Evolutionary conservation across 2,329 filamentous ascomycete genomes (phyloP), one percentile per base, ranked within the genome.

Genomic region (Fusarium stilboides): DNA sequence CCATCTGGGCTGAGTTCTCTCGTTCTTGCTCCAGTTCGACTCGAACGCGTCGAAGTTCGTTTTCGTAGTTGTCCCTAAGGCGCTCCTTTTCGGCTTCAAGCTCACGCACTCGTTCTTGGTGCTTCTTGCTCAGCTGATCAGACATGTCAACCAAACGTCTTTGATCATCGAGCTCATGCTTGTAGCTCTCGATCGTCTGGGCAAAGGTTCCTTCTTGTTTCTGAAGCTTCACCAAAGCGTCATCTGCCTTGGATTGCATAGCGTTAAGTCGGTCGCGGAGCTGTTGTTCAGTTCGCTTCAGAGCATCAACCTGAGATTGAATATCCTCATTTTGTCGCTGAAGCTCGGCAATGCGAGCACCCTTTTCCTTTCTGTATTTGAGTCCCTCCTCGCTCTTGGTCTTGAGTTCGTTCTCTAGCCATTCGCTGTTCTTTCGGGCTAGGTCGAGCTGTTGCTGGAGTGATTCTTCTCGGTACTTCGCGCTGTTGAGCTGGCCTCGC

Each of bases 301-400:
- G 83, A 12, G 91, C 87, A 57, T 97, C 94, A 53, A 94, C 87
- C 33, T 88, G 91, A 20, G 92, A 91, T 68, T 87, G 90, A 44
- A 92, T 89, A 71, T 99, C 96, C 72, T 98, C 95, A 71, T 95
- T 92, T 64, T 92, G 89, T 54, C 94, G 92, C 79, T 98, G 93
- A 28, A 99, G 88, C 75, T 97, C 93, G 10, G 94, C 88, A 72
- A 98, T 93, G 39, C 93, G 92, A 2, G 94, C 91, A 67, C 93
- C 93, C 85, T 98, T 98, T 77, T 99, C 96, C 77, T 97, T 98
- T 68, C 96, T 90, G 80, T 92, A 95, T 76, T 94, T 97, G 70
- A 95, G 88, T 47, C 94, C 90, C 77, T 99, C 96, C 10, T 91
- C 88, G 65, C 88, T 91, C 82, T 97, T 97, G 1, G 93, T 94